These are phyloP conservation scores for Dianthus caryophyllus DNA, from an alignment of 148 eudicot genomes.

Conservation along the genomic window DNA sequence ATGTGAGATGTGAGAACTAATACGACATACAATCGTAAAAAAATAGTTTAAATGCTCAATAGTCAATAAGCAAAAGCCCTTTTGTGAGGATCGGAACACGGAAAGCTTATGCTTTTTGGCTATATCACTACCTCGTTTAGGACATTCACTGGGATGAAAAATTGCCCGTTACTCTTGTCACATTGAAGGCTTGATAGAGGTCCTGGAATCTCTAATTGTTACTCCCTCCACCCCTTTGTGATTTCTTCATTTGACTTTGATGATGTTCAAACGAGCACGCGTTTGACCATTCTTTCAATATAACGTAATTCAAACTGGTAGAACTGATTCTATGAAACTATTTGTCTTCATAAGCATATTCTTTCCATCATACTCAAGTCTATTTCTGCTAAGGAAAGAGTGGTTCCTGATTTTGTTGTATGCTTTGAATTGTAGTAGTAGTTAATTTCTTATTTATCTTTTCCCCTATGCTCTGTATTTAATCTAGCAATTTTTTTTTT, in stretches of 20 bases:
- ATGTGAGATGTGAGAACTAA: slow-evolving; percentile 2
- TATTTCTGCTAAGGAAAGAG: background rate
- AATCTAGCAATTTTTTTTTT: slow-evolving; percentile 13
- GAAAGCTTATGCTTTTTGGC: background rate
- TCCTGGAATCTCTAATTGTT: no score
- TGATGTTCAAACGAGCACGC: no score
- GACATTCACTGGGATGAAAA: no score
- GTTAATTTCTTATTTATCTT: background rate
- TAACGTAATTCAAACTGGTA: no score
- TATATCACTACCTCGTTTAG: background rate
- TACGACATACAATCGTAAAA: background rate
- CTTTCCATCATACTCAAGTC: background rate
- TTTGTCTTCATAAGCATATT: no score
- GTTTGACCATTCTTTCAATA: no score
- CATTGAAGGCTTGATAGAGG: no score
- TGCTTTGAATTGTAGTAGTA: background rate
- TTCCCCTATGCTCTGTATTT: background rate
- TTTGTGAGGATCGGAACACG: background rate
- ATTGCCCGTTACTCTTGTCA: no score
- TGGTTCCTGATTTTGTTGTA: background rate
- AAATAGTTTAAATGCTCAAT: background rate
- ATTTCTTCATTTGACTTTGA: no score
- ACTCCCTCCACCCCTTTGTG: no score
- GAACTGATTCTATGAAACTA: no score
- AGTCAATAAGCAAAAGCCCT: background rate